Conservation (phyloP, 2,329 filamentous ascomycete species). For the Sclerotinia nivalis region DNA sequence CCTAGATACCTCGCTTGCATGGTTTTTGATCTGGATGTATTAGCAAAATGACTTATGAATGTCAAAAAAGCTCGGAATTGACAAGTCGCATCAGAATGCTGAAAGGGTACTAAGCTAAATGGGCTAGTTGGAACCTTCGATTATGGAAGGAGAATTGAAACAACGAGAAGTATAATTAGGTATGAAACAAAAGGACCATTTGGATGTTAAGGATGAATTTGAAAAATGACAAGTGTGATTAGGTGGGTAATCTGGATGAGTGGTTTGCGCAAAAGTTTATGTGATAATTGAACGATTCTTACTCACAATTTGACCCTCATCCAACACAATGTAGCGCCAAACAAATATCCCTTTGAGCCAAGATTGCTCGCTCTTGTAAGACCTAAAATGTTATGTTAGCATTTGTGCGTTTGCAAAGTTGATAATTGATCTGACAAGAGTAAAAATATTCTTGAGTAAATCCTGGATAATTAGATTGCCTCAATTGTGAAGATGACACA, state of each 20-base stretch:
- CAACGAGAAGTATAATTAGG: neutral
- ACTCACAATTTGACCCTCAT: slow-evolving; percentile 53
- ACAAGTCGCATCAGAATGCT: neutral
- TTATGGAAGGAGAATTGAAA: neutral
- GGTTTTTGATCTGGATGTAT: slow-evolving; percentile 44
- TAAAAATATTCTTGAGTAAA: no score
- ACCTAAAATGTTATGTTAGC: neutral
- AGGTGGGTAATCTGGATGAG: neutral
- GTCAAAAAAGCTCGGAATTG: neutral
- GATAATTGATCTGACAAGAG: neutral
- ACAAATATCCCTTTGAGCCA: slow-evolving; percentile 54
- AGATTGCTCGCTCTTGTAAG: slow-evolving; percentile 46
- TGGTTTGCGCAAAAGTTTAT: neutral
- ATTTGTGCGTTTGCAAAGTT: neutral
- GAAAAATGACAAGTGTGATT: neutral
- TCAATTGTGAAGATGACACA: neutral
- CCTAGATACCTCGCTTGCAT: slow-evolving; percentile 40
- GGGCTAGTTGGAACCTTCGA: neutral
- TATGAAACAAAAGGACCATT: neutral
- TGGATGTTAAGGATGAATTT: neutral
- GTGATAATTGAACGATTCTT: slow-evolving; percentile 28
- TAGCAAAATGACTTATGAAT: neutral
- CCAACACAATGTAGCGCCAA: slow-evolving; percentile 54
- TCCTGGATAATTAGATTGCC: neutral
- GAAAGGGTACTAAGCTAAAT: neutral